phyloP scores from a whole-genome alignment of 257 asterid species.

The Solanum phureja region DNA sequence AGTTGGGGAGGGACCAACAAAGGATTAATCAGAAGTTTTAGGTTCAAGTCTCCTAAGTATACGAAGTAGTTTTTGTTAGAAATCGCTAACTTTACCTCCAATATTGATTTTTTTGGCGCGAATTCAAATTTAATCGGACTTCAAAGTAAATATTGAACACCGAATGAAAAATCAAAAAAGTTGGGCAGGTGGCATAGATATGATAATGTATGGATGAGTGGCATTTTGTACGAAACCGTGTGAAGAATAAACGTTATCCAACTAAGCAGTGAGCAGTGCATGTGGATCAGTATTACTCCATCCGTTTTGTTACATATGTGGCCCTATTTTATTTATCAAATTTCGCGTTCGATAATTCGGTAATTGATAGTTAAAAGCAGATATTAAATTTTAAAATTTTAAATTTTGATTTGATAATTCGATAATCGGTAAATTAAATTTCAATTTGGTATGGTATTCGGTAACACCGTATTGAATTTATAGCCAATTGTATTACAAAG shows the following conservation, averaged over 20 bases:
- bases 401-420: not conserved
- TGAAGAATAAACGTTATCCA: not conserved
- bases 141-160: rapidly evolving
- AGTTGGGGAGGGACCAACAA: not conserved
- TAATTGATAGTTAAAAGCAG: not conserved
- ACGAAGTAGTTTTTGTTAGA: too few species aligned
- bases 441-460: too few species aligned
- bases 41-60: too few species aligned
- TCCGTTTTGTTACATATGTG: not conserved
- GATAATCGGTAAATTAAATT: too few species aligned
- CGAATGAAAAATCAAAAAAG: too few species aligned
- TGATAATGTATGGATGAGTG: not conserved
- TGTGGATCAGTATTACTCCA: not conserved
- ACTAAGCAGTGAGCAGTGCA: not conserved
- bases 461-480: too few species aligned
- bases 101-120: rapidly evolving
- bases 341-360: not conserved
- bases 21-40: too few species aligned
- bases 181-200: not conserved
- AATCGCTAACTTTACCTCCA: rapidly evolving
- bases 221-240: not conserved
- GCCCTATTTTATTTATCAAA: not conserved
- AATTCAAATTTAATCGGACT: too few species aligned
- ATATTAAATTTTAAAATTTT: too few species aligned
- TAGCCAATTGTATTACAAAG: not conserved